Evolutionary conservation across 805 yeast genomes (phyloP), one percentile per base, ranked within the genome.

Genomic region (Blastobotrys peoriensis): DNA sequence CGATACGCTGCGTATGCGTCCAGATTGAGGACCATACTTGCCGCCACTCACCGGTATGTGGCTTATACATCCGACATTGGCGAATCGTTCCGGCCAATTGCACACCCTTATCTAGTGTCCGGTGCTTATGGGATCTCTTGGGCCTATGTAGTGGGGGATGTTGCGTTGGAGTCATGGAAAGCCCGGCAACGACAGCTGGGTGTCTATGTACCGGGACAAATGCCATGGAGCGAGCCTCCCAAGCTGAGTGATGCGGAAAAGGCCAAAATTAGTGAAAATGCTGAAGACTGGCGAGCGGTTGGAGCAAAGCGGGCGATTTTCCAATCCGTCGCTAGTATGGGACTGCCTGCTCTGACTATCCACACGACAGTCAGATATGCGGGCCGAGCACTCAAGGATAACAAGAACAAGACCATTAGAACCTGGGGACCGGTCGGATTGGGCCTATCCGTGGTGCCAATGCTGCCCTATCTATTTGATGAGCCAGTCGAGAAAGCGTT

Each of bases 41-140:
- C 71, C 41, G 86, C 93, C 4, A 76, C 89, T 13, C 91, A 83
- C 59, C 67, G 94, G 55, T 86, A 85, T 57, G 86, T 85, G 20
- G 95, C 95, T 1, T 85, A 86, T 63, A 84, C 94, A 2, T 82
- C 89, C 0, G 95, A 85, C 60, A 78, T 85, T 54, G 95, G 95
- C 25, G 95, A 85, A 59, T 81, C 89, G 8, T 86, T 85, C 65
- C 71, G 95, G 43, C 93, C 93, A 1, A 81, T 85, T 8, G 89
- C 86, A 3, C 81, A 79, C 55, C 88, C 89, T 1, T 51, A 54
- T 27, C 46, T 81, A n/a, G 93, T 85, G 16, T 70, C 65, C 10
- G 49, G 75, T 2, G 81, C 91, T 22, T 85, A 85, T 60, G 86
- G 79, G 30, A 66, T 85, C 35, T 80, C 88, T 5, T 86, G 93